Evolutionary conservation across 805 yeast species (phyloP).

Genomic region (Isabelozyma pseudorhagii): DNA sequence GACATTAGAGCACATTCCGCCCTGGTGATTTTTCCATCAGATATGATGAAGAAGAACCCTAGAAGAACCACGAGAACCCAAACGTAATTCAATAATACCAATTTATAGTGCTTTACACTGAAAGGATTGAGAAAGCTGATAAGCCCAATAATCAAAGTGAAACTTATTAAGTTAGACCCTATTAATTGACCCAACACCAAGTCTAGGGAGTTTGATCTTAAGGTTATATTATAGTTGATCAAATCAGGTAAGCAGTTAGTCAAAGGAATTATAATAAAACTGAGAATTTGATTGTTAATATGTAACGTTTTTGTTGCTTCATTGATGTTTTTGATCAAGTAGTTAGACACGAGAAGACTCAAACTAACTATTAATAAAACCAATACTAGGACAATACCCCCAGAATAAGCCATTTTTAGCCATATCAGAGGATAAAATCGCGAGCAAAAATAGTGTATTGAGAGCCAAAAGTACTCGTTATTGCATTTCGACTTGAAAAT

Average conservation of each 20-base stretch:
- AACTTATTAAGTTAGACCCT: conserved; percentile 31
- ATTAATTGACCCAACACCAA: conserved; percentile 36
- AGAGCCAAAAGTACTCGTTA: conserved; percentile 19
- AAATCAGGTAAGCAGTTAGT: conserved; percentile 38
- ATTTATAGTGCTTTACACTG: conserved; percentile 12
- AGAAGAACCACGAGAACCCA: conserved; percentile 26
- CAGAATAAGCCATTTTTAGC: conserved; percentile 6
- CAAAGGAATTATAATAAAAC: conserved; percentile 33
- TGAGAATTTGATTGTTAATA: conserved; percentile 26
- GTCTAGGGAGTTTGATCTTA: conserved; percentile 25
- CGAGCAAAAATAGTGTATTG: conserved; percentile 28
- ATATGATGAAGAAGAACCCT: conserved; percentile 23
- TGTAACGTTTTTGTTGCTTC: conserved; percentile 18
- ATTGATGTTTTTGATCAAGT: conserved; percentile 27
- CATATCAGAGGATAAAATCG: conserved; percentile 10
- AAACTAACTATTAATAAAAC: conserved; percentile 18
- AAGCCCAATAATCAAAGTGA: conserved; percentile 32
- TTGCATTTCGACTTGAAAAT: conserved; percentile 17
- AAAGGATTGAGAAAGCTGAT: conserved; percentile 25
- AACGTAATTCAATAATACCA: conserved; percentile 21
- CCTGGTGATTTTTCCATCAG: conserved; percentile 32
- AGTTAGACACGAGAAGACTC: conserved; percentile 33
- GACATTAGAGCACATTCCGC: conserved; percentile 26
- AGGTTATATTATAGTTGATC: conserved; percentile 29
- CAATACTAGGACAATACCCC: conserved; percentile 10